Evolutionary conservation across 192 early-diverging fungal genomes (phyloP).

Genomic region (Backusella liffmaniae): DNA sequence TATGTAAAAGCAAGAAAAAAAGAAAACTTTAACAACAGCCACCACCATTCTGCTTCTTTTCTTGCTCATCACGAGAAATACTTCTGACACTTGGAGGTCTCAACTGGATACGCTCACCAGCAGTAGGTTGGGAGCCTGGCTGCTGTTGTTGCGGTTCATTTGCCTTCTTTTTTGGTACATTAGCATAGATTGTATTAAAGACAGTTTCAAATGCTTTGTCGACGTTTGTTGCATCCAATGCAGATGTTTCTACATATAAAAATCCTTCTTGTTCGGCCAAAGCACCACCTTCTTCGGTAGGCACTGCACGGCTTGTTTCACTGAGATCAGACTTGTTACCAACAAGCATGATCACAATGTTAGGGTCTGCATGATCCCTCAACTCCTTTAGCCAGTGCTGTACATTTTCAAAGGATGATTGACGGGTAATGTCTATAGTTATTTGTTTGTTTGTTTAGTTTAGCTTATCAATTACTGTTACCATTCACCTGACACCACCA

Average conservation of each 20-base stretch:
- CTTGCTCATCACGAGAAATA: constrained; percentile 38
- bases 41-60: constrained; percentile 35
- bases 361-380: constrained; percentile 85
- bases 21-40: constrained; percentile 27
- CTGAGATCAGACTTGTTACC: constrained; percentile 93
- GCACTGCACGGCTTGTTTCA: constrained; percentile 59
- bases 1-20: background rate
- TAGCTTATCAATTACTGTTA: constrained; percentile 6
- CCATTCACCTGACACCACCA: background rate
- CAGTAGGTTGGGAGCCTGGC: constrained; percentile 4
- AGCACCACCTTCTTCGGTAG: constrained; percentile 70
- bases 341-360: constrained; percentile 88
- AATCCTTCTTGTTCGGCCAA: constrained; percentile 77
- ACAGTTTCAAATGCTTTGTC: constrained; percentile 76
- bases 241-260: constrained; percentile 81
- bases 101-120: constrained; percentile 29
- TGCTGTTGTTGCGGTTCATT: background rate
- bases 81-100: constrained; percentile 45
- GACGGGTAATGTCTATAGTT: constrained; percentile 37
- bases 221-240: constrained; percentile 74
- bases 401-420: constrained; percentile 78
- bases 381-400: constrained; percentile 92
- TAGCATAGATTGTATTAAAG: constrained; percentile 72
- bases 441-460: background rate
- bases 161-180: constrained; percentile 33